Evolutionary conservation across 2,329 filamentous ascomycete genomes (phyloP).

Genomic region (Phoma herbarum): DNA sequence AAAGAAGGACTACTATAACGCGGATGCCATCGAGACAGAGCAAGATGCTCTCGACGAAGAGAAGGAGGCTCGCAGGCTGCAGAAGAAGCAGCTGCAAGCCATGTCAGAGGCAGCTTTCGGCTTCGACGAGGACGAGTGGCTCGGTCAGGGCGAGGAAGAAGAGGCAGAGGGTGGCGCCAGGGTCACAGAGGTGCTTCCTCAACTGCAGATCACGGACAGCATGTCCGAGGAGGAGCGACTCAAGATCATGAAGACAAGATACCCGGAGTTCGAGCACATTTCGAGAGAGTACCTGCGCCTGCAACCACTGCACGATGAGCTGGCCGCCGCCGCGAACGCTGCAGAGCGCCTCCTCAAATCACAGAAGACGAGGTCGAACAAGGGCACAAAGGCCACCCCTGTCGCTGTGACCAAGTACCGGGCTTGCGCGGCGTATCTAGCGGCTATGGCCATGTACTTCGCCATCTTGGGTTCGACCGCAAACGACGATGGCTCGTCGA

Average conservation of each 20-base stretch:
- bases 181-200: constrained; percentile 87
- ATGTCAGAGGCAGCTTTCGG: constrained; percentile 94
- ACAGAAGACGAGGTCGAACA: constrained; percentile 37
- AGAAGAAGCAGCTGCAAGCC: constrained; percentile 87
- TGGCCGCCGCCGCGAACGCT: constrained; percentile 67
- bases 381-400: constrained; percentile 33
- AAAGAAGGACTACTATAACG: constrained; percentile 91
- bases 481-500: constrained; percentile 60
- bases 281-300: constrained; percentile 81
- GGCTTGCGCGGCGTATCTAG: constrained; percentile 85
- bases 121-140: constrained; percentile 90
- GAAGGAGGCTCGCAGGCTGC: constrained; percentile 83
- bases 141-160: constrained; percentile 61
- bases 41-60: constrained; percentile 89
- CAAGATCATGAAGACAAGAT: constrained; percentile 78
- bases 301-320: constrained; percentile 67
- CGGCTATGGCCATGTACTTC: constrained; percentile 91
- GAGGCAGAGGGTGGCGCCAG: constrained; percentile 61
- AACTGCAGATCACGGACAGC: constrained; percentile 80
- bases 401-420: constrained; percentile 72
- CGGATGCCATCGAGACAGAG: constrained; percentile 76
- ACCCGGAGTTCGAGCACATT: constrained; percentile 91
- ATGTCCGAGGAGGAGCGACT: constrained; percentile 79
- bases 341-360: constrained; percentile 57
- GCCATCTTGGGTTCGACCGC: constrained; percentile 86